Conservation (phyloP, 495 filamentous ascomycete species). For the Wilcoxina mikolae region DNA sequence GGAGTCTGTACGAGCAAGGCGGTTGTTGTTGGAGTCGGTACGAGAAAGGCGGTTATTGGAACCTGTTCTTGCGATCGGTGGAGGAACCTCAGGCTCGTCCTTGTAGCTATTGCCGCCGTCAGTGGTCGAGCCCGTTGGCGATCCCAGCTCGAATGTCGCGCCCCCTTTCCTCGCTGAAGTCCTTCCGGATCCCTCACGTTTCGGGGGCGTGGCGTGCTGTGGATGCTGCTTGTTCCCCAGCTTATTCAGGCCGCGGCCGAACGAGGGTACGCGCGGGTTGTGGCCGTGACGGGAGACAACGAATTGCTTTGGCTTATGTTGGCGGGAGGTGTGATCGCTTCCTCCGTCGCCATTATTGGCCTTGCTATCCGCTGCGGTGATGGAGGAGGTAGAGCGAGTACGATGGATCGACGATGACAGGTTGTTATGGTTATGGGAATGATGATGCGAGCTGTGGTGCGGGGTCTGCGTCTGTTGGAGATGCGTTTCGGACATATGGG, state of each 20-base stretch:
- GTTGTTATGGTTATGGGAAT: too few species aligned
- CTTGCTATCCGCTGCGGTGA: too few species aligned
- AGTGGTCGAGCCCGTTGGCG: background rate
- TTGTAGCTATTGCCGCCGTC: background rate
- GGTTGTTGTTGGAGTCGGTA: too few species aligned
- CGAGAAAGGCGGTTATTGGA: constrained; percentile 2
- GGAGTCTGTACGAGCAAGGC: background rate
- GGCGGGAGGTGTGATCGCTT: constrained; percentile 2
- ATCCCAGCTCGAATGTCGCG: constrained; percentile 22
- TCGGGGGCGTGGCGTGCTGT: too few species aligned
- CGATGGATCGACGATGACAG: too few species aligned
- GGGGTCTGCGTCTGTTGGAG: too few species aligned
- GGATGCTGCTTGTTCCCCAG: constrained; percentile 3
- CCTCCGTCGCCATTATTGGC: too few species aligned
- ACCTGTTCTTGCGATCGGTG: background rate
- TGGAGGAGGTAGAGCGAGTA: too few species aligned
- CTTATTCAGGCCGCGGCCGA: constrained; percentile 32
- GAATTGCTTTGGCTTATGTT: constrained; percentile 5
- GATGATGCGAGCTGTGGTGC: too few species aligned
- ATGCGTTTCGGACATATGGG: too few species aligned
- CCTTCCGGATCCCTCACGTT: background rate
- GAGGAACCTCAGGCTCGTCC: constrained; percentile 6
- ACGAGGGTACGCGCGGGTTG: constrained; percentile 29
- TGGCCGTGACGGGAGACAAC: background rate
- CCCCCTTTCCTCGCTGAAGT: constrained; percentile 11